phyloP scores from a whole-genome alignment of 176 grass and related monocot species.

The Alopecurus myosuroides region DNA sequence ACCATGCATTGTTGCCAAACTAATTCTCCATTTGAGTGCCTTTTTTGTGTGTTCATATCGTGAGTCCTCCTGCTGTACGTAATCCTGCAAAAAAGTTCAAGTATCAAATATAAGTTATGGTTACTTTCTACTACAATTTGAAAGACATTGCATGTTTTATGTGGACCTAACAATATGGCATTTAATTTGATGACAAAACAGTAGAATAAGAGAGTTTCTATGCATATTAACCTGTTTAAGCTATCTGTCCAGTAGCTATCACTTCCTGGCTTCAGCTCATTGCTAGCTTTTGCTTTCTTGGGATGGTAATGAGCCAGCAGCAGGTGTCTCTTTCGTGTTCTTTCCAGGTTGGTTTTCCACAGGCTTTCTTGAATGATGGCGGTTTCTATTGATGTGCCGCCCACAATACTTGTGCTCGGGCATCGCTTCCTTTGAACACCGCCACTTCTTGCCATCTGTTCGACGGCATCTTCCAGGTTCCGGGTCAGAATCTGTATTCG shows the following conservation, averaged over 20 bases:
- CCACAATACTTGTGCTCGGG: slow-evolving; percentile 98
- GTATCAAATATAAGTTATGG: neutral
- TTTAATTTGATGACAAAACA: neutral
- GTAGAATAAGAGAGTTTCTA: neutral
- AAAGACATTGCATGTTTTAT: neutral
- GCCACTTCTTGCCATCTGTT: slow-evolving; percentile 99
- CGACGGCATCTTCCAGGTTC: slow-evolving; percentile 96
- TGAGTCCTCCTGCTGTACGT: too few species aligned
- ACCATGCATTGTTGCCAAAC: too few species aligned
- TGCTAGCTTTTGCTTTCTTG: slow-evolving; percentile 43
- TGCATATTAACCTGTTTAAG: slow-evolving; percentile 35
- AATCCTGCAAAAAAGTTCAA: slow-evolving; percentile 41
- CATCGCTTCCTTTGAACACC: slow-evolving; percentile 83
- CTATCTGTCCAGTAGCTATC: slow-evolving; percentile 39
- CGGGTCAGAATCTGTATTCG: slow-evolving; percentile 58
- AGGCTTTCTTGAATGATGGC: slow-evolving; percentile 99
- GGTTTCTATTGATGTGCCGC: slow-evolving; percentile 92
- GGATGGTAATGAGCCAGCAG: slow-evolving; percentile 15
- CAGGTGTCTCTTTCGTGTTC: slow-evolving; percentile 29
- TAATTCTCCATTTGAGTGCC: too few species aligned
- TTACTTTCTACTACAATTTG: neutral
- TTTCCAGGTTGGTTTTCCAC: slow-evolving; percentile 83
- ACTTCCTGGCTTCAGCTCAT: slow-evolving; percentile 23
- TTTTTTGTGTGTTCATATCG: too few species aligned
- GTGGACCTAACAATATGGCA: neutral